Percentiles rank a stretch among this genome's conserved stretches.
These are phyloP conservation scores for Tubosaeta sp. DNA, from an alignment of 768 basidiomycete species.

Conservation along the genomic window DNA sequence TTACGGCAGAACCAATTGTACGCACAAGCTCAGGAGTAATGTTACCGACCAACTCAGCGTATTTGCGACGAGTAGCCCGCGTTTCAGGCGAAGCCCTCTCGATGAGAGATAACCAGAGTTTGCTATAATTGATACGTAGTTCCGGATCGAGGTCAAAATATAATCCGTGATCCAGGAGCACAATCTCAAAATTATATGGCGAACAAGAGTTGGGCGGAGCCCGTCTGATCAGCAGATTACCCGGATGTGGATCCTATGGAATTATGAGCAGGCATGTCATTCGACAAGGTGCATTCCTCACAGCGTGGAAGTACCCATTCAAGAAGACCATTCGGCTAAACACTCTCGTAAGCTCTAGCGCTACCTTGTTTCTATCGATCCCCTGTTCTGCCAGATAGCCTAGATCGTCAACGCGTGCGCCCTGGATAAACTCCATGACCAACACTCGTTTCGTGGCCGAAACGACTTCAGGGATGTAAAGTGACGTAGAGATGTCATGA, in stretches of 20 bases:
- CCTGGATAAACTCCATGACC: constrained; percentile 93
- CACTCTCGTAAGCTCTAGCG: constrained; percentile 84
- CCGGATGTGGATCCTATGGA: constrained; percentile 80
- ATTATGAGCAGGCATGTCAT: constrained; percentile 12
- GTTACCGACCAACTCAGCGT: constrained; percentile 88
- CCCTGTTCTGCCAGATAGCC: constrained; percentile 72
- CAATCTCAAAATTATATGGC: constrained; percentile 95
- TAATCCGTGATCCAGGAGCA: constrained; percentile 88
- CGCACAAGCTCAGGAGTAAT: constrained; percentile 81
- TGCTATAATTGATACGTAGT: constrained; percentile 78
- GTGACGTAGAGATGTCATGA: constrained; percentile 59
- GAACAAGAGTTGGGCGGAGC: constrained; percentile 58
- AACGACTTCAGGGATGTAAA: constrained; percentile 86
- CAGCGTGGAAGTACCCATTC: constrained; percentile 87
- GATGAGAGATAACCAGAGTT: constrained; percentile 89
- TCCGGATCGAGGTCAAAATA: constrained; percentile 87
- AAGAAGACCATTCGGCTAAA: constrained; percentile 95
- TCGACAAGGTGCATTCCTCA: constrained; percentile 34
- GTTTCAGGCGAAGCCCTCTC: constrained; percentile 62
- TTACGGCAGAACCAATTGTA: constrained; percentile 3
- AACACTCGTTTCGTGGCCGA: constrained; percentile 79
- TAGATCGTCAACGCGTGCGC: constrained; percentile 85
- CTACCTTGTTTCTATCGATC: constrained; percentile 93
- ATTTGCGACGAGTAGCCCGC: constrained; percentile 70
- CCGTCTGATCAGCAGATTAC: constrained; percentile 89